phyloP scores from a whole-genome alignment of 495 filamentous ascomycete genomes.

The Cudoniella acicularis region DNA sequence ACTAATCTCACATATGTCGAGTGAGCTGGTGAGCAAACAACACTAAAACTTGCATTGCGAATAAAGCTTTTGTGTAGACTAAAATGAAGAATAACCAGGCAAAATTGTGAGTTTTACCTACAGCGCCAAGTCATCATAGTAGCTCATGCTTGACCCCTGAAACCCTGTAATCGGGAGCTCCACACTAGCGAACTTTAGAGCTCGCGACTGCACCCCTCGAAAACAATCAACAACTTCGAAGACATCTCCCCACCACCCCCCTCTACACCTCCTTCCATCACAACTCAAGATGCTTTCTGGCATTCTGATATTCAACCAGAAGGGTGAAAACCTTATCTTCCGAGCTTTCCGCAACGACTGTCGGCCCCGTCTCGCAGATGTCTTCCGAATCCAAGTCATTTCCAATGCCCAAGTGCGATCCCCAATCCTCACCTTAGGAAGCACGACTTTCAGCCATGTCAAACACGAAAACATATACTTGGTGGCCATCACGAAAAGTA shows the following conservation, averaged over 20 bases:
- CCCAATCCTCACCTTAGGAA: constrained; percentile 94
- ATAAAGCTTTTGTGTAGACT: too few relatives aligned
- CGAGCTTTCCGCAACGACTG: constrained; percentile 97
- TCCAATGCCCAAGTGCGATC: constrained; percentile 97
- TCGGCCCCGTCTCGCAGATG: constrained; percentile 91
- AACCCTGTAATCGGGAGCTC: background rate
- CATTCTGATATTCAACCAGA: constrained; percentile 98
- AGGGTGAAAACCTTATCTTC: constrained; percentile 99
- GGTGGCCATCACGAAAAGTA: constrained; percentile 97
- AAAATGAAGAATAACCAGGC: too few relatives aligned
- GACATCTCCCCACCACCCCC: background rate
- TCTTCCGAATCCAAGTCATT: constrained; percentile 99
- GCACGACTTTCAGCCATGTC: constrained; percentile 98
- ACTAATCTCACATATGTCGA: too few relatives aligned
- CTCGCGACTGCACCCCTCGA: background rate
- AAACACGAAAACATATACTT: constrained; percentile 99
- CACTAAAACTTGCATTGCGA: too few relatives aligned
- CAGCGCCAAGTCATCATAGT: too few relatives aligned
- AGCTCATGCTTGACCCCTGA: too few relatives aligned
- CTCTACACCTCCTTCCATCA: background rate
- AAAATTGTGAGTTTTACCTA: too few relatives aligned
- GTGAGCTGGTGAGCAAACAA: too few relatives aligned
- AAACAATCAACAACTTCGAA: background rate
- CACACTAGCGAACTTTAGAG: background rate
- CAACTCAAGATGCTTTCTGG: constrained; percentile 81